A percentile compares a stretch with the other conserved stretches of the same genome.
Evolutionary conservation across 176 grass and related monocot genomes (phyloP).

Genomic region (Oryza coarctata): DNA sequence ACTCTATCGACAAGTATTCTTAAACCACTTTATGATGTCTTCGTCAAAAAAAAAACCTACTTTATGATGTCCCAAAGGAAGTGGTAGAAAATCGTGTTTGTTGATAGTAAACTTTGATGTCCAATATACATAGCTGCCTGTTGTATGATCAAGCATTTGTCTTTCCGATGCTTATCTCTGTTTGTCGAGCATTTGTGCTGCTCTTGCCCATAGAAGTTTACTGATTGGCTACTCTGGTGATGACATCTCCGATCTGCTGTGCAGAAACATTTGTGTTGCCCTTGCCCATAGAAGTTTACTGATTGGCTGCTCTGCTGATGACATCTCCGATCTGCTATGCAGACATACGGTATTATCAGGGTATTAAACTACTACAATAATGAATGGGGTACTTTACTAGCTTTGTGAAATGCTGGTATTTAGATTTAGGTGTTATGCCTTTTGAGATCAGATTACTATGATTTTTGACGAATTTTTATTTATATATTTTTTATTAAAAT

Average conservation of each 20-base stretch:
- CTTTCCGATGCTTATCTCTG: neutral
- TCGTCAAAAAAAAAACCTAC: too few species aligned
- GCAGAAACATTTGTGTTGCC: neutral
- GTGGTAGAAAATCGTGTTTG: neutral
- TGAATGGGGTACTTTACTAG: too few species aligned
- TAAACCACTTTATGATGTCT: neutral
- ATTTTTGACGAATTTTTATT: too few species aligned
- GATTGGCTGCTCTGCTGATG: neutral
- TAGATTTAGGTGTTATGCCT: too few species aligned
- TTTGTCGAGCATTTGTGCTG: neutral
- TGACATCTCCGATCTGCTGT: neutral
- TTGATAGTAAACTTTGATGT: neutral
- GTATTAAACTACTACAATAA: too few species aligned
- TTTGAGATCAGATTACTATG: too few species aligned
- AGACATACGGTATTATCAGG: neutral
- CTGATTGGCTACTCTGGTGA: neutral
- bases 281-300: neutral
- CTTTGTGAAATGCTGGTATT: too few species aligned
- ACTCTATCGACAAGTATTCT: too few species aligned
- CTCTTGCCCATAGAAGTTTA: neutral
- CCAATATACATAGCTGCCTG: neutral
- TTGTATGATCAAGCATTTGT: neutral
- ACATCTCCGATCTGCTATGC: neutral
- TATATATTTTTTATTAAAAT: too few species aligned
- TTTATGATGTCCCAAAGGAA: neutral